Percentiles rank a stretch among this genome's conserved stretches.
Evolutionary conservation across 805 yeast species (phyloP).

Genomic region (Spathaspora sp.): DNA sequence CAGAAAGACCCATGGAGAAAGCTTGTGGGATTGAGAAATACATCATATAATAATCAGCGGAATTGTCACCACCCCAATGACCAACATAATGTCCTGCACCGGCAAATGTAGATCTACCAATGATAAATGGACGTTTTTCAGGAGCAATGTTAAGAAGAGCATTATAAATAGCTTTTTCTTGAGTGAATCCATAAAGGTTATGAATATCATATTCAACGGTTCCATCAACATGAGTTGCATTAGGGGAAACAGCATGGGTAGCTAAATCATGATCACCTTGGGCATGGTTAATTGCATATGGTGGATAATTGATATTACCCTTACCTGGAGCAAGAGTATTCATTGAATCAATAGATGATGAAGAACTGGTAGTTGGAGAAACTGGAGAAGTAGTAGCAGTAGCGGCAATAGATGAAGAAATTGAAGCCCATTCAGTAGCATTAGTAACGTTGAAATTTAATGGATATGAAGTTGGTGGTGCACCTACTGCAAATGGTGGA

Average conservation of each 20-base stretch:
- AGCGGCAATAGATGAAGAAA: conserved; percentile 11
- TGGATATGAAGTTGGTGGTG: conserved; percentile 12
- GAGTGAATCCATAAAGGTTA: conserved; percentile 20
- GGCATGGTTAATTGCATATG: conserved; percentile 25
- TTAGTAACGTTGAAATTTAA: conserved; percentile 14
- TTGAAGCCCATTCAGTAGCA: conserved; percentile 13
- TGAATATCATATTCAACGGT: conserved; percentile 24
- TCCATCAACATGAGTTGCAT: conserved; percentile 26
- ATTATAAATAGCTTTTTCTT: conserved; percentile 17
- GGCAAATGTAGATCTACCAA: conserved; percentile 18
- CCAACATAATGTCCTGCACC: conserved; percentile 19
- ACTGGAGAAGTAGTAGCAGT: conserved; percentile 11
- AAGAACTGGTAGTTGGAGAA: conserved; percentile 8
- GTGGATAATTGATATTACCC: conserved; percentile 31
- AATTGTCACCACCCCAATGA: conserved; percentile 25
- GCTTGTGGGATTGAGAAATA: conserved; percentile 25
- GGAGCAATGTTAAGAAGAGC: conserved; percentile 15
- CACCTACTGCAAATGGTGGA: conserved; percentile 15
- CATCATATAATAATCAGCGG: conserved; percentile 15
- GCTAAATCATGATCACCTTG: conserved; percentile 21
- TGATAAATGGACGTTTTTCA: conserved; percentile 21
- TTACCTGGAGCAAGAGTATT: conserved; percentile 19
- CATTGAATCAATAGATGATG: conserved; percentile 10
- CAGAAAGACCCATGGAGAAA: conserved; percentile 17
- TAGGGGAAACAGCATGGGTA: conserved; percentile 22